Percentiles rank a stretch among this genome's conserved stretches.
phyloP scores from a whole-genome alignment of 495 filamentous ascomycete species.

The Penicillium dipodomyicola region DNA sequence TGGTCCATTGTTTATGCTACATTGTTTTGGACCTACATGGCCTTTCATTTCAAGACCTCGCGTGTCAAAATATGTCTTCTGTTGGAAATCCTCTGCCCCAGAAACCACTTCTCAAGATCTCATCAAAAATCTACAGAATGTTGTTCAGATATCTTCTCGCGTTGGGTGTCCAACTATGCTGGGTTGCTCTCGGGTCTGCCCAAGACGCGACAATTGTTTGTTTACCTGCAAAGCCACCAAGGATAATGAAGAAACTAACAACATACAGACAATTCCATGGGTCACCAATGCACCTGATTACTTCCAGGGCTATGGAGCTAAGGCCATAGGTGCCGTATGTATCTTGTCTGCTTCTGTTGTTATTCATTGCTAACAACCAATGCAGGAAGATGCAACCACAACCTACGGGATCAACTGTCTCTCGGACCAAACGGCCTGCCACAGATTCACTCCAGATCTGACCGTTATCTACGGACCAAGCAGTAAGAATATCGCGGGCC shows the following conservation, averaged over 20 bases:
- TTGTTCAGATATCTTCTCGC: not conserved
- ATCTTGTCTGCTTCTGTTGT: not conserved
- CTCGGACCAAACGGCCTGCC: not conserved
- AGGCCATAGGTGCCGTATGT: slow-evolving; percentile 2
- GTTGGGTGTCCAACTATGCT: not conserved
- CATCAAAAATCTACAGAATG: not conserved
- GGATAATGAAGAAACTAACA: not conserved
- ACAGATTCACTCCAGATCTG: slow-evolving; percentile 6
- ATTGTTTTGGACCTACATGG: not conserved
- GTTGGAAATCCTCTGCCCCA: not conserved
- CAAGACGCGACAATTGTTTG: slow-evolving; percentile 3
- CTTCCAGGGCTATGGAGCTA: slow-evolving; percentile 8
- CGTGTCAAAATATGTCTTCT: too few species aligned
- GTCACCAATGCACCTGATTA: slow-evolving; percentile 4
- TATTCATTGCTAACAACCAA: not conserved
- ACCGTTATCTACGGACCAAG: slow-evolving; percentile 2
- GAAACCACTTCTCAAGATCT: not conserved
- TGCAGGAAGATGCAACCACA: not conserved
- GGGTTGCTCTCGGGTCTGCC: not conserved
- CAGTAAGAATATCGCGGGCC: not conserved
- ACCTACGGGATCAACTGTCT: slow-evolving; percentile 11
- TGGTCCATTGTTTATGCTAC: not conserved
- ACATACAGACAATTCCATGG: slow-evolving; percentile 6
- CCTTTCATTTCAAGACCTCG: not conserved
- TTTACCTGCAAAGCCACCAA: not conserved